These are phyloP conservation scores for Gloeophyllum trabeum DNA, from an alignment of 768 basidiomycete genomes.

Conservation along the genomic window DNA sequence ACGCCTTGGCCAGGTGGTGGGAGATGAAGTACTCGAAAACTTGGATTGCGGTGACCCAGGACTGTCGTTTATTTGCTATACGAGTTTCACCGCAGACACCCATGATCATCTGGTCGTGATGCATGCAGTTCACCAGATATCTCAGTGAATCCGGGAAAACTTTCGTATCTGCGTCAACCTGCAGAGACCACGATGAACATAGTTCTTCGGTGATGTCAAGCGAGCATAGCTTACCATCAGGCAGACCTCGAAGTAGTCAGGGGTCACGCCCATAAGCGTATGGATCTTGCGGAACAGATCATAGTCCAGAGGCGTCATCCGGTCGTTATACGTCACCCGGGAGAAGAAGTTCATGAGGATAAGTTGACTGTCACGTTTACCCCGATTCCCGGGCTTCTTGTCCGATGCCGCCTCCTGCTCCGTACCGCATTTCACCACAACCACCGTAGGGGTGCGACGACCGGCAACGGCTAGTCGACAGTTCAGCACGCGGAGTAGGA, in stretches of 20 bases:
- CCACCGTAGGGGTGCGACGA: conserved; percentile 85
- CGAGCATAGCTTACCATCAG: conserved; percentile 69
- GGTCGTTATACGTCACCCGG: conserved; percentile 97
- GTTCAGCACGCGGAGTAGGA: conserved; percentile 1
- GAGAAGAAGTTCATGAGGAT: conserved; percentile 99
- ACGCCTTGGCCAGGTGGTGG: conserved; percentile 95
- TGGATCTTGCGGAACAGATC: conserved; percentile 97
- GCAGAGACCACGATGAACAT: conserved; percentile 6
- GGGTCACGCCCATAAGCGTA: conserved; percentile 95
- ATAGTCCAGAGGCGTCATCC: conserved; percentile 95
- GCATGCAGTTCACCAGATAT: conserved; percentile 95
- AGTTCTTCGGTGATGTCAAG: neutral
- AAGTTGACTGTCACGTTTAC: conserved; percentile 97
- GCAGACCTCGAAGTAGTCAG: conserved; percentile 95
- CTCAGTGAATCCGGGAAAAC: conserved; percentile 85
- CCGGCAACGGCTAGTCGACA: conserved; percentile 57
- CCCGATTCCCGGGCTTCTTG: conserved; percentile 95
- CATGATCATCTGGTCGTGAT: conserved; percentile 98
- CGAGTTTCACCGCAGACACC: conserved; percentile 98
- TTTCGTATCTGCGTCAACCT: conserved; percentile 99
- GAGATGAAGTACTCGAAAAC: conserved; percentile 99
- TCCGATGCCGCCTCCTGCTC: conserved; percentile 73
- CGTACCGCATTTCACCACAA: conserved; percentile 94
- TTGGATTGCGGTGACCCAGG: conserved; percentile 98
- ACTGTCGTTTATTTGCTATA: conserved; percentile 95